Evolutionary conservation across 805 yeast species (phyloP).

Genomic region (Barnettozyma populi): DNA sequence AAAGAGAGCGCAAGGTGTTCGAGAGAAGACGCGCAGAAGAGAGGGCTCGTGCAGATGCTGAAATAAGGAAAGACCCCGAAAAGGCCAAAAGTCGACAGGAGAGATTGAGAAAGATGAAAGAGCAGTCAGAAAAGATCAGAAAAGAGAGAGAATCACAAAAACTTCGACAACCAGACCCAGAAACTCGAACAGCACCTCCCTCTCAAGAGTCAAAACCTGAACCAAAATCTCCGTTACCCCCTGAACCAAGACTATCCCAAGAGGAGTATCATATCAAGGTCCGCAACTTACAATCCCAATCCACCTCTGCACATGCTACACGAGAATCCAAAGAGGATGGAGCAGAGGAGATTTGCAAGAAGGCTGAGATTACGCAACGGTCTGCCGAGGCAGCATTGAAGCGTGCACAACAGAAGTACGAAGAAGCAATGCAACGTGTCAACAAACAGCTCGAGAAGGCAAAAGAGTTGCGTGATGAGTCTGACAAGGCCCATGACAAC

Average conservation of each 20-base stretch:
- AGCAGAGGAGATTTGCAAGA: neutral
- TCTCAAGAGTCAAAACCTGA: neutral
- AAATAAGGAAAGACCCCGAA: constrained; percentile 2
- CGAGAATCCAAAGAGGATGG: constrained; percentile 8
- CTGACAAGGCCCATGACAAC: constrained; percentile 8
- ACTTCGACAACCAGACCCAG: neutral
- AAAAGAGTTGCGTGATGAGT: neutral
- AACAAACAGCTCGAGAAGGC: constrained; percentile 7
- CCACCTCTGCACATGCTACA: neutral
- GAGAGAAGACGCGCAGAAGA: constrained; percentile 3
- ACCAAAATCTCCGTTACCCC: neutral
- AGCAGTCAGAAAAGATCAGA: neutral
- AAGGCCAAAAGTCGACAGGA: constrained; percentile 2
- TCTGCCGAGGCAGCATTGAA: constrained; percentile 16
- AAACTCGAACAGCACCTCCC: neutral
- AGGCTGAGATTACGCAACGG: constrained; percentile 10
- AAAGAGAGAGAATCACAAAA: constrained; percentile 6
- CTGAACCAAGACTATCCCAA: neutral
- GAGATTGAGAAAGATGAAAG: constrained; percentile 7
- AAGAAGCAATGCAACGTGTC: constrained; percentile 7
- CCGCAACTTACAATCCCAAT: constrained; percentile 3
- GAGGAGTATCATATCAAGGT: constrained; percentile 9
- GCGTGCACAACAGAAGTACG: constrained; percentile 15
- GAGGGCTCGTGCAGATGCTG: constrained; percentile 12
- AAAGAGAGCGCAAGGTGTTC: constrained; percentile 4